Base-by-base conservation (phyloP, 2,329 filamentous ascomycete species). In the Grosmannia penicillata region DNA sequence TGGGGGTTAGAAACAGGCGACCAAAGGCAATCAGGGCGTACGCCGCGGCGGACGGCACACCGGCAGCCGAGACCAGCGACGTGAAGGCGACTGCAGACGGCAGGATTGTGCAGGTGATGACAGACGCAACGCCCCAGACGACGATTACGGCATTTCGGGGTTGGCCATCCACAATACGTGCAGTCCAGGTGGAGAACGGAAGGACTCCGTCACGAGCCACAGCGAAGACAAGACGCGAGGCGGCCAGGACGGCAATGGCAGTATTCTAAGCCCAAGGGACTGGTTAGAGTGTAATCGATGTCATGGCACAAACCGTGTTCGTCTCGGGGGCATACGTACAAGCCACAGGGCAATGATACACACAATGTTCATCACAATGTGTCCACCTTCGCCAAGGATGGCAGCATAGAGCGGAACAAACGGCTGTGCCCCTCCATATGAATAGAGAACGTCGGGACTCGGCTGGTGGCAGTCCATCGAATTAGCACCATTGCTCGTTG, bases 61-160 rank as follows among this genome's bases (percentile, higher is more conserved):
- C 42, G 4, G 39, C 30, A 19, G 40, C 37, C 13, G 39, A 44
- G 6, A 44, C 39, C 9, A 44, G 37, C 10, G 42, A 44, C 18
- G 42, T 44, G 28, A 44, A 44, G 17, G 42, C 42, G 11, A 42
- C 42, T 9, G 39, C 34, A 6, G 42, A 44, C 31, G 42, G 42
- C 37, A 44, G 35, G 22, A 44, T 42, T 15, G 37, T 42, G 39
- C 42, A 44, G 13, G 42, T 40, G 24, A 44, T 29, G 4, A 44
- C 18, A 9, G 42, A 13, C 6, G 39, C 22, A 4, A 44, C 42
- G n/a, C 13, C 39, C 42, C 42, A 44, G 19, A 44, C 42, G 21
- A 44, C 42, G n/a, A 42, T 17, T 4, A 44, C 42, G 18, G 42
- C 42, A n/a, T 44, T 44, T 33, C 39, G 37, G 11, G 42, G 42